Evolutionary conservation across 441 rosid genomes (phyloP).

Genomic region (Erodium trifolium): DNA sequence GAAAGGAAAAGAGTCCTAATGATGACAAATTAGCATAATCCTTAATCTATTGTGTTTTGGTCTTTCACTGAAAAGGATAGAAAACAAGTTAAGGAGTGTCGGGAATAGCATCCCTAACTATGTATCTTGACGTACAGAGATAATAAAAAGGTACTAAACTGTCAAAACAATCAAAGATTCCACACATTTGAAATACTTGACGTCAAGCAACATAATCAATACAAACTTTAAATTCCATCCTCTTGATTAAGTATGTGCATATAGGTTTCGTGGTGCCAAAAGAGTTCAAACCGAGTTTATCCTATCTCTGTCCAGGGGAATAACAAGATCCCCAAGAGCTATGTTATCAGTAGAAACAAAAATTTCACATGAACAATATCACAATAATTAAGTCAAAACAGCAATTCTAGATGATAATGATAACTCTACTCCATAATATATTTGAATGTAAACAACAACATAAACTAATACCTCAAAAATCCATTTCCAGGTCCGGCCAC

Average conservation of each 20-base stretch:
- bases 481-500: too few species aligned
- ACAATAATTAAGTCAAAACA: background rate
- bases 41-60: background rate
- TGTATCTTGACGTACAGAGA: background rate
- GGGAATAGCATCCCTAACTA: background rate
- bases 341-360: background rate
- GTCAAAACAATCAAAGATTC: background rate
- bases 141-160: background rate
- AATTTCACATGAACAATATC: background rate
- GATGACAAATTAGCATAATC: background rate
- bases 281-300: background rate
- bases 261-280: too few species aligned
- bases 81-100: background rate
- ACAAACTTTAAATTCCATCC: background rate
- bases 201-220: background rate
- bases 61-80: background rate
- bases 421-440: slow-evolving; percentile 4
- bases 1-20: background rate
- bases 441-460: slow-evolving; percentile 8
- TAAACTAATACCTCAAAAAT: background rate
- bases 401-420: background rate
- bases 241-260: background rate
- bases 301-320: background rate
- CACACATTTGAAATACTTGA: background rate
- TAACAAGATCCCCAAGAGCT: background rate